Conservation (phyloP, 2,329 filamentous ascomycete genomes). For the Colletotrichum siamense region DNA sequence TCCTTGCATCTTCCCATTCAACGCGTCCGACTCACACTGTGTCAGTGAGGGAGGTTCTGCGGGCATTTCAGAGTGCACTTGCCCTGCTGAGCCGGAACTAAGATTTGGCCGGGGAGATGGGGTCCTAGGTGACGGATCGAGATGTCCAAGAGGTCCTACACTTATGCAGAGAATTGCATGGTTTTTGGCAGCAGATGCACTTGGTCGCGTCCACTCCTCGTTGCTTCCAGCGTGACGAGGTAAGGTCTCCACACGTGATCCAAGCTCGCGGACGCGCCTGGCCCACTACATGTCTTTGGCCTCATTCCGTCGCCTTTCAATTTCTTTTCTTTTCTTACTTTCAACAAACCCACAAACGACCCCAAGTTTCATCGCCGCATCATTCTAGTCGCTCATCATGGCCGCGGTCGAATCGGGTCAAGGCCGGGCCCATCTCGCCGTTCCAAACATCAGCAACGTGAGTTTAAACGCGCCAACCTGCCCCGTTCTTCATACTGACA, state of each 20-base stretch:
- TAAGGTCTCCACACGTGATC: slow-evolving; percentile 18
- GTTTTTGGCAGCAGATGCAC: not conserved
- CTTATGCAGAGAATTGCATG: slow-evolving; percentile 1
- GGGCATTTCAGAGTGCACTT: slow-evolving; percentile 67
- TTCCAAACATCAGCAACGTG: slow-evolving; percentile 15
- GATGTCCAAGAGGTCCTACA: not conserved
- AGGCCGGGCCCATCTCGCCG: not conserved
- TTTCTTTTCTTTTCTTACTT: not conserved
- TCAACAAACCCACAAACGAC: not conserved
- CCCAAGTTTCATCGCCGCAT: not conserved
- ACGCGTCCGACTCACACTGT: slow-evolving; percentile 22
- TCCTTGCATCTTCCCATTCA: not conserved
- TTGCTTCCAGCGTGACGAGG: not conserved
- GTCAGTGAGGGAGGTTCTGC: slow-evolving; percentile 61
- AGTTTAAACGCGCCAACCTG: not conserved
- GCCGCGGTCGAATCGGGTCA: not conserved
- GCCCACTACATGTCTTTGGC: not conserved
- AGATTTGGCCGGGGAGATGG: not conserved
- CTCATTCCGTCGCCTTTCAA: not conserved
- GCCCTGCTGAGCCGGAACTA: slow-evolving; percentile 50
- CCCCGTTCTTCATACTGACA: slow-evolving; percentile 12
- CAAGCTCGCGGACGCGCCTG: slow-evolving; percentile 14
- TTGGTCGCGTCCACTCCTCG: not conserved
- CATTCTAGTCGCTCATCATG: not conserved
- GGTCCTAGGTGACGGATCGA: not conserved